phyloP scores from a whole-genome alignment of 345 rosid species.

The Arabidopsis arenosa region DNA sequence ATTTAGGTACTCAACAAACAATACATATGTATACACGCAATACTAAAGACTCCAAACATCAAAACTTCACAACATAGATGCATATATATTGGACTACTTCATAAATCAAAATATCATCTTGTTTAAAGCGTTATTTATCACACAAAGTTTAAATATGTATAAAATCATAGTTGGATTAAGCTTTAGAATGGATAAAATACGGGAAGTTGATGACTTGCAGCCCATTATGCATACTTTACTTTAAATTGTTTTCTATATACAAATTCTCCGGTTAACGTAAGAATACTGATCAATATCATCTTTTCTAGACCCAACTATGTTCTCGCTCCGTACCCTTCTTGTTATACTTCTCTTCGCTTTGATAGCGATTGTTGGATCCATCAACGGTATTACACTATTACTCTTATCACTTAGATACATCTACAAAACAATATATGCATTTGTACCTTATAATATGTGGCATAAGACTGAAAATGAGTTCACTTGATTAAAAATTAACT shows the following conservation, averaged over 20 bases:
- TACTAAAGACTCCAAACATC: neutral
- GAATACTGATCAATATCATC: neutral
- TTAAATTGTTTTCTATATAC: neutral
- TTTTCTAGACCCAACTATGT: neutral
- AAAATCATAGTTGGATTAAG: conserved; percentile 1
- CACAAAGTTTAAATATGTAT: neutral
- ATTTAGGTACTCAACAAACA: neutral
- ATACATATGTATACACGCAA: neutral
- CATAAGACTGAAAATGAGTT: neutral
- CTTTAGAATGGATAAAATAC: conserved; percentile 10
- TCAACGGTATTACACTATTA: conserved; percentile 16
- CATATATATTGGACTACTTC: neutral
- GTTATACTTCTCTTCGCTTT: neutral
- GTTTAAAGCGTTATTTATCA: neutral
- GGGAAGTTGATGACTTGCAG: conserved; percentile 22
- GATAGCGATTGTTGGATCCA: neutral
- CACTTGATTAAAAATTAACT: too few relatives aligned
- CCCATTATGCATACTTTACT: neutral
- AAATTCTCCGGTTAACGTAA: neutral
- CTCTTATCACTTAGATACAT: neutral
- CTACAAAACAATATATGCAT: neutral
- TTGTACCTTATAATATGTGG: neutral
- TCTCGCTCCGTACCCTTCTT: conserved; percentile 4
- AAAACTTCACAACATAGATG: neutral
- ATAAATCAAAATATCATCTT: too few relatives aligned